These are phyloP conservation scores for Aspergillus hiratsukae DNA, from an alignment of 2,329 filamentous ascomycete species.

Conservation along the genomic window DNA sequence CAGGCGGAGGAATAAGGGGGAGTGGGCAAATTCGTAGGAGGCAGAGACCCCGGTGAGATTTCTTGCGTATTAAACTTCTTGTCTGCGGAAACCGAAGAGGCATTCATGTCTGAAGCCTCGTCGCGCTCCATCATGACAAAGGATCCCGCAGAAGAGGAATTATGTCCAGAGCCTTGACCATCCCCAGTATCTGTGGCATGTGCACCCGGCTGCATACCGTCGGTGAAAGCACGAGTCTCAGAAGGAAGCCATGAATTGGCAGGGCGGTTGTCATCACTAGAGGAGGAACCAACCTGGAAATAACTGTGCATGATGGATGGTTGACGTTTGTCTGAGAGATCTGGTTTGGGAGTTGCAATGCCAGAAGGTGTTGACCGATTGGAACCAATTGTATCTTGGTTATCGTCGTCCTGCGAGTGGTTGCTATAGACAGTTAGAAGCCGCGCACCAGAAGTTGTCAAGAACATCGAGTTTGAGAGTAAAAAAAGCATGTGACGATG, in stretches of 20 bases:
- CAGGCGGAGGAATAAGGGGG: conserved; percentile 42
- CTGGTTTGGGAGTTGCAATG: conserved; percentile 87
- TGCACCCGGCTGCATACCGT: conserved; percentile 22
- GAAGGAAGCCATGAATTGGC: conserved; percentile 37
- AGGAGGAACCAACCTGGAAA: conserved; percentile 97
- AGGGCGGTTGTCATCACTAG: conserved; percentile 61
- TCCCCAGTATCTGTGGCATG: conserved; percentile 20
- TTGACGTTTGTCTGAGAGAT: conserved; percentile 88
- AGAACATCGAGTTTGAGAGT: too few relatives aligned
- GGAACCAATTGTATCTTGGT: conserved; percentile 55
- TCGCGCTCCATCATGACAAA: conserved; percentile 41
- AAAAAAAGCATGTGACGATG: neutral
- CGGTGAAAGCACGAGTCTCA: conserved; percentile 22
- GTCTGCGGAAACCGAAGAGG: conserved; percentile 24
- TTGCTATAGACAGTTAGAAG: conserved; percentile 13
- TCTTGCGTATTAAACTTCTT: conserved; percentile 22
- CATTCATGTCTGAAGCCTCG: conserved; percentile 27
- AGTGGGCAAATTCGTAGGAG: conserved; percentile 37
- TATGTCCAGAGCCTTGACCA: conserved; percentile 21
- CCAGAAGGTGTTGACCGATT: conserved; percentile 82
- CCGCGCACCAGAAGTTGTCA: neutral
- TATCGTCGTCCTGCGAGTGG: conserved; percentile 38
- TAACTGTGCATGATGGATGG: conserved; percentile 93
- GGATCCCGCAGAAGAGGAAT: conserved; percentile 36
- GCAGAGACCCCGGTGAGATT: conserved; percentile 25